Evolutionary conservation across 371 early-diverging fungal genomes (phyloP).

Genomic region (Circinella minor): DNA sequence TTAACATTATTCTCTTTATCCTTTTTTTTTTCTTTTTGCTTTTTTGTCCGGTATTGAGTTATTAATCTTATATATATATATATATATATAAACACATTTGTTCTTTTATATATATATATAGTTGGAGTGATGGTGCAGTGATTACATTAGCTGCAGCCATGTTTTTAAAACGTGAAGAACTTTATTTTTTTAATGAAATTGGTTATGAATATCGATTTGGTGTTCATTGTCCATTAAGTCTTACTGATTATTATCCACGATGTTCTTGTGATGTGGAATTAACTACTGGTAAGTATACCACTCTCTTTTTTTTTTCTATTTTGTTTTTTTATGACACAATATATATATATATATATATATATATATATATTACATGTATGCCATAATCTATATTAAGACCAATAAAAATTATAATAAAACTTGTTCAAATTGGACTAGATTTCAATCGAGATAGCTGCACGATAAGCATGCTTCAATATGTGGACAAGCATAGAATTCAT

Average conservation of each 20-base stretch:
- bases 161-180: slow-evolving; percentile 72
- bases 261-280: slow-evolving; percentile 39
- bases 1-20: too few species aligned
- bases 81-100: too few species aligned
- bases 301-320: too few species aligned
- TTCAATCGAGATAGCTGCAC: slow-evolving; percentile 38
- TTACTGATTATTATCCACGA: slow-evolving; percentile 19
- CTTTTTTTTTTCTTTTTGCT: slow-evolving; percentile 72
- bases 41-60: too few species aligned
- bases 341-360: too few species aligned
- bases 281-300: slow-evolving; percentile 28
- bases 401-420: background rate
- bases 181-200: slow-evolving; percentile 91
- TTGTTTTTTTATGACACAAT: too few species aligned
- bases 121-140: slow-evolving; percentile 54
- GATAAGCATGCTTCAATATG: slow-evolving; percentile 24
- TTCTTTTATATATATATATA: slow-evolving; percentile 40
- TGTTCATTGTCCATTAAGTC: slow-evolving; percentile 41
- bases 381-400: background rate
- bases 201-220: slow-evolving; percentile 76
- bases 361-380: too few species aligned
- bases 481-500: slow-evolving; percentile 23
- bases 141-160: slow-evolving; percentile 91
- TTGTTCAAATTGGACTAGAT: slow-evolving; percentile 21
- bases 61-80: too few species aligned